These are phyloP conservation scores for Halophytophthora batemanensis DNA, from an alignment of 352 stramenopile genomes.

Conservation along the genomic window DNA sequence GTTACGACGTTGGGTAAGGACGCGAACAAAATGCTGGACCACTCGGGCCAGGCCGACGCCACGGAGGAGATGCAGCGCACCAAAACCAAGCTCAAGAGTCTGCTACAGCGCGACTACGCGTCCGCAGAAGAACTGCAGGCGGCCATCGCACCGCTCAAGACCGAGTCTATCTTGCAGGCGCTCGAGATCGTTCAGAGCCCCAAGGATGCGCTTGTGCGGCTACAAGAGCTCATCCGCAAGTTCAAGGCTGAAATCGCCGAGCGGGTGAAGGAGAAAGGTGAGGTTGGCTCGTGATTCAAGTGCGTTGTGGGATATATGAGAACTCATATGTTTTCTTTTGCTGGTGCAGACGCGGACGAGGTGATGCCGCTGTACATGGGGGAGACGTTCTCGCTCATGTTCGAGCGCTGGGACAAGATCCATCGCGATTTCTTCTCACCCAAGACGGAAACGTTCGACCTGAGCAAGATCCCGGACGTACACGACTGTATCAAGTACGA, in stretches of 20 bases:
- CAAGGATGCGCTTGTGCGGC: conserved; percentile 54
- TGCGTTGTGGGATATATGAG: no score
- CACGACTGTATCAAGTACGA: conserved; percentile 99
- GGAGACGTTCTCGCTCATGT: conserved; percentile 94
- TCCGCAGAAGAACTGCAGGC: conserved; percentile 62
- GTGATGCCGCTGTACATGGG: conserved; percentile 92
- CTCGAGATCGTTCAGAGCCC: conserved; percentile 84
- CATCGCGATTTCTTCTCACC: conserved; percentile 93
- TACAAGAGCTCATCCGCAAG: conserved; percentile 79
- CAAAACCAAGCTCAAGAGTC: conserved; percentile 87
- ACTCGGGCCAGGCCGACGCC: conserved; percentile 96
- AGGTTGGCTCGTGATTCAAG: no score
- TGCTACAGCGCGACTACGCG: conserved; percentile 85
- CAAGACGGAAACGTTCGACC: conserved; percentile 89
- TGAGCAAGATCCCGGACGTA: conserved; percentile 97
- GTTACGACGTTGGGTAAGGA: conserved; percentile 86
- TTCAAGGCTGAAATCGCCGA: conserved; percentile 80
- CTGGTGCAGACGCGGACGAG: conserved; percentile 69
- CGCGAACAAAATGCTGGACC: conserved; percentile 98
- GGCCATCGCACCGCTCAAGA: conserved; percentile 67
- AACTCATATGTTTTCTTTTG: neutral
- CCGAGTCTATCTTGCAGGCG: conserved; percentile 72
- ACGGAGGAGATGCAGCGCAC: conserved; percentile 87
- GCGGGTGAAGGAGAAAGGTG: conserved; percentile 57
- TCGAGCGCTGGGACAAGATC: conserved; percentile 94